phyloP scores from a whole-genome alignment of 371 early-diverging fungal genomes.

The Apophysomyces elegans region DNA sequence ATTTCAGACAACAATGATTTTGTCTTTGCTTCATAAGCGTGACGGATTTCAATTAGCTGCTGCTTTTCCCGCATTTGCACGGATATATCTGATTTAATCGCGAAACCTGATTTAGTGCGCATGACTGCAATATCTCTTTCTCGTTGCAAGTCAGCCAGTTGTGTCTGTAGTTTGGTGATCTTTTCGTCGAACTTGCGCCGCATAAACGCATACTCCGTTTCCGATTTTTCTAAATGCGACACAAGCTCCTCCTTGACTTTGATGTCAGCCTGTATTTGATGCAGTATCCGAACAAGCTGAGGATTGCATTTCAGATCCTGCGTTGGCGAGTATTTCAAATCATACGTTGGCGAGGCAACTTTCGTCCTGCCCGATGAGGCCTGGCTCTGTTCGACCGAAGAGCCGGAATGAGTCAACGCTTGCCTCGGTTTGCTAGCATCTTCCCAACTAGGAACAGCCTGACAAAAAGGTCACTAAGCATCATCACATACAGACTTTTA shows the following conservation, averaged over 20 bases:
- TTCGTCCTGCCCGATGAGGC: constrained; percentile 18
- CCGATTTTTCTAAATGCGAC: constrained; percentile 57
- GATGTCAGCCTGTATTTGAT: constrained; percentile 76
- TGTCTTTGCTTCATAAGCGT: constrained; percentile 74
- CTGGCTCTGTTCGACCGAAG: constrained; percentile 5
- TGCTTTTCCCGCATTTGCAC: constrained; percentile 46
- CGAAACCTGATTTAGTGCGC: constrained; percentile 42
- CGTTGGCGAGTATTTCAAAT: constrained; percentile 9
- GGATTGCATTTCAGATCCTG: constrained; percentile 34
- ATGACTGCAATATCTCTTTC: constrained; percentile 67
- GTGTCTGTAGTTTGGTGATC: constrained; percentile 59
- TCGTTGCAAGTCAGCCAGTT: constrained; percentile 60
- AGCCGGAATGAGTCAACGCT: constrained; percentile 4
- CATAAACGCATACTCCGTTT: constrained; percentile 63
- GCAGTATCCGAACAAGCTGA: constrained; percentile 56
- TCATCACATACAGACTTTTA: background rate
- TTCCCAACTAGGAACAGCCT: constrained; percentile 48
- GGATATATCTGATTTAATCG: constrained; percentile 27
- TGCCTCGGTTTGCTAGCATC: constrained; percentile 20
- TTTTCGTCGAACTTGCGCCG: constrained; percentile 75
- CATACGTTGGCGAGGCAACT: constrained; percentile 1
- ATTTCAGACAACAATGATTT: constrained; percentile 72
- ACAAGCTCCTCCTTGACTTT: constrained; percentile 66
- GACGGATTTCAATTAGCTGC: constrained; percentile 47
- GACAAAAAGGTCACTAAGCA: background rate